These are phyloP conservation scores for Brassica juncea DNA, from an alignment of 345 rosid species.

Conservation along the genomic window DNA sequence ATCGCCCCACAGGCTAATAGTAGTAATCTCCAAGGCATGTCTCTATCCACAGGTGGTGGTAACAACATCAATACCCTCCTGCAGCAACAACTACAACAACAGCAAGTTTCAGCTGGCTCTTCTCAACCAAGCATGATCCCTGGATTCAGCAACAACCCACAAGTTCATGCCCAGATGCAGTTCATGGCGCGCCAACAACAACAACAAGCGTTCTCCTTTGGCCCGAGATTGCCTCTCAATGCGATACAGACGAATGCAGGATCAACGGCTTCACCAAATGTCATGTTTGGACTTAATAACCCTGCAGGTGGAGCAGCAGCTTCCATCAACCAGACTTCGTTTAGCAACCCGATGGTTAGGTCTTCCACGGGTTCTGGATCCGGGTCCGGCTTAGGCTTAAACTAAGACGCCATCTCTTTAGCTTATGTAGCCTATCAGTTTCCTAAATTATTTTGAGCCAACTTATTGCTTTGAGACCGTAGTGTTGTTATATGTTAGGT, in stretches of 20 bases:
- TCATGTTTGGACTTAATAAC: slow-evolving; percentile 51
- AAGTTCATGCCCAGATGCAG: slow-evolving; percentile 71
- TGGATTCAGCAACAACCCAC: slow-evolving; percentile 57
- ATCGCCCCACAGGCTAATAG: slow-evolving; percentile 50
- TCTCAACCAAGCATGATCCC: slow-evolving; percentile 67
- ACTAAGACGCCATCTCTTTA: slow-evolving; percentile 29
- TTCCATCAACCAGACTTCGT: slow-evolving; percentile 39
- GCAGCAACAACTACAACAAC: slow-evolving; percentile 45
- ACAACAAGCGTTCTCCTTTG: slow-evolving; percentile 57
- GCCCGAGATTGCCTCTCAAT: slow-evolving; percentile 71
- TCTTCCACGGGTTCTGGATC: slow-evolving; percentile 65
- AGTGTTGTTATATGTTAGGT: slow-evolving; percentile 30
- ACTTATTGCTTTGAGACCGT: slow-evolving; percentile 23
- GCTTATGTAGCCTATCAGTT: slow-evolving; percentile 31
- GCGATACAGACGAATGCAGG: slow-evolving; percentile 66
- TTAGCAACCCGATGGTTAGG: slow-evolving; percentile 69
- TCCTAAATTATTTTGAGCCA: slow-evolving; percentile 8
- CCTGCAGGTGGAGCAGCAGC: slow-evolving; percentile 8
- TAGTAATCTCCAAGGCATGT: slow-evolving; percentile 52
- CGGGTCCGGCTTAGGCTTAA: slow-evolving; percentile 59
- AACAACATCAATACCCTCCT: slow-evolving; percentile 50
- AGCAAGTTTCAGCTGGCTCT: slow-evolving; percentile 54
- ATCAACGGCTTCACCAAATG: slow-evolving; percentile 56
- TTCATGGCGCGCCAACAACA: slow-evolving; percentile 69
- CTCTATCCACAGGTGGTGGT: slow-evolving; percentile 58